A percentile compares a stretch with the other conserved stretches of the same genome.
phyloP scores from a whole-genome alignment of 257 asterid species.

The Jaltomata sinuosa region DNA sequence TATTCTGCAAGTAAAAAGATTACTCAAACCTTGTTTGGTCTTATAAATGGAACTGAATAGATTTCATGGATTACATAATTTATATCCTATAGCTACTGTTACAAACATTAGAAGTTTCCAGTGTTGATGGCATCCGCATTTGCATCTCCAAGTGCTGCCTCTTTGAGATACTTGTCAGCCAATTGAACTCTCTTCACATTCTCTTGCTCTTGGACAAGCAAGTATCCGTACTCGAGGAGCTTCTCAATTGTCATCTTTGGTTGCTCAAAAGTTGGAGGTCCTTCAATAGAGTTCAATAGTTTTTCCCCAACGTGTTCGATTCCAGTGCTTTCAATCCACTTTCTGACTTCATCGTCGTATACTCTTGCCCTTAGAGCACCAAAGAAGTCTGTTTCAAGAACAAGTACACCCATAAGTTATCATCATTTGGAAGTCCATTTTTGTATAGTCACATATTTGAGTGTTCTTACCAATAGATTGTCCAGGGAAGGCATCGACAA shows the following conservation, averaged over 20 bases:
- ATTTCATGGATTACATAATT: background rate
- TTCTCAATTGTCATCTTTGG: constrained; percentile 64
- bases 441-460: background rate
- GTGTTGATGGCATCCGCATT: constrained; percentile 47
- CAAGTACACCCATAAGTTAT: background rate
- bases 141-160: constrained; percentile 85
- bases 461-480: constrained; percentile 64
- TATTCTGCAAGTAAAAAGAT: background rate
- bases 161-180: constrained; percentile 57
- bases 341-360: constrained; percentile 70
- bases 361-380: constrained; percentile 90
- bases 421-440: background rate
- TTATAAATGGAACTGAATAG: background rate
- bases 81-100: background rate
- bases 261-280: constrained; percentile 67
- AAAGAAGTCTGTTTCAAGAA: constrained; percentile 46
- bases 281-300: constrained; percentile 75
- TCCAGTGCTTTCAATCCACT: constrained; percentile 47
- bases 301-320: constrained; percentile 42
- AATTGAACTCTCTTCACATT: constrained; percentile 86
- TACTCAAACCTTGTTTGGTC: background rate
- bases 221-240: constrained; percentile 59
- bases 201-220: constrained; percentile 82
- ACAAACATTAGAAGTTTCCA: constrained; percentile 47
- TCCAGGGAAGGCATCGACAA: constrained; percentile 83